Percentiles rank a stretch among this genome's conserved stretches.
phyloP scores from a whole-genome alignment of 2,329 filamentous ascomycete species.

The Penicillium sp. region DNA sequence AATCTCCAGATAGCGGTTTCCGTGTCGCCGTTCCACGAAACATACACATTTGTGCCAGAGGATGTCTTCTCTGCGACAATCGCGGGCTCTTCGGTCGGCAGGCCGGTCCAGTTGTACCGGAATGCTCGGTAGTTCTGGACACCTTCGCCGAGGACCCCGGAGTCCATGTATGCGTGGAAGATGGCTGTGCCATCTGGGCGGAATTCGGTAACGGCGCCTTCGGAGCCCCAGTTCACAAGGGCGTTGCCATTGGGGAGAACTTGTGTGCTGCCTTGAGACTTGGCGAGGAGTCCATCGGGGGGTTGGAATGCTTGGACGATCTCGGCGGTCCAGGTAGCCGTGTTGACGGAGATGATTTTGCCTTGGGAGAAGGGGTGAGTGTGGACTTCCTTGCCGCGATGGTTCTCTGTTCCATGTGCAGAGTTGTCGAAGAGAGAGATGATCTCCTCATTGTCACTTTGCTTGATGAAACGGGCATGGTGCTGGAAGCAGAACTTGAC shows the following conservation, averaged over 20 bases:
- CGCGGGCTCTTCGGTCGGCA: conserved; percentile 38
- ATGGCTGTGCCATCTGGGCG: conserved; percentile 35
- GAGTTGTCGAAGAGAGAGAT: conserved; percentile 60
- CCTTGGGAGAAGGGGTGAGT: conserved; percentile 48
- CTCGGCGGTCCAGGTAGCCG: conserved; percentile 45
- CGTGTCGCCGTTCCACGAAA: conserved; percentile 59
- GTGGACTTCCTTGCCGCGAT: conserved; percentile 38
- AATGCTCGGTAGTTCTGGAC: conserved; percentile 45
- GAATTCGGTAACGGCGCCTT: conserved; percentile 46
- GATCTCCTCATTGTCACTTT: conserved; percentile 50
- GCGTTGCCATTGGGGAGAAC: conserved; percentile 56
- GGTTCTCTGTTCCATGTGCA: conserved; percentile 43
- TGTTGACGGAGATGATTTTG: conserved; percentile 50
- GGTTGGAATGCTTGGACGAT: conserved; percentile 52
- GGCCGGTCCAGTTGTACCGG: conserved; percentile 43
- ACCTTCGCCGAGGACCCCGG: conserved; percentile 41
- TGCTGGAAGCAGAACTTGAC: conserved; percentile 56
- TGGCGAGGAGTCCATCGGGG: conserved; percentile 52
- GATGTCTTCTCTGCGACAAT: conserved; percentile 39
- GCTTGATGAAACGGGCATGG: conserved; percentile 51
- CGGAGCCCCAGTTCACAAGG: conserved; percentile 60
- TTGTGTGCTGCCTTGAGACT: conserved; percentile 58
- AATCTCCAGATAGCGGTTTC: conserved; percentile 54
- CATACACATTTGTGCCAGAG: conserved; percentile 47
- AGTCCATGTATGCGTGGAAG: conserved; percentile 46